Evolutionary conservation across 2,329 filamentous ascomycete genomes (phyloP).

Genomic region (Fusarium sp.): DNA sequence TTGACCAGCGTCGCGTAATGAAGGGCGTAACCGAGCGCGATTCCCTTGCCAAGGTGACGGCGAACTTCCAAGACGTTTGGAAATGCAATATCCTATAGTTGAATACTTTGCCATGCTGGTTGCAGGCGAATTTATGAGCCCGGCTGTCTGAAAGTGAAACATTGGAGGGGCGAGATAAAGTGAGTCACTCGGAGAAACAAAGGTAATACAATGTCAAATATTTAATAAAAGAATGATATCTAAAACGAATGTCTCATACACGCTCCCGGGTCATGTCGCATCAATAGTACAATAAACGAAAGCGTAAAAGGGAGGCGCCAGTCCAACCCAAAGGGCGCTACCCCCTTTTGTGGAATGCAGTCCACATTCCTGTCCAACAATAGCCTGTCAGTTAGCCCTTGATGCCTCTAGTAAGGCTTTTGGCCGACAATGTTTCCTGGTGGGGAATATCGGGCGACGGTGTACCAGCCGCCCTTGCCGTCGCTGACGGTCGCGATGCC

Average conservation of each 20-base stretch:
- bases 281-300: slow-evolving; percentile 18
- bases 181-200: not conserved
- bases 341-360: not conserved
- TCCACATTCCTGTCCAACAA: not conserved
- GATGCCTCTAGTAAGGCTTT: slow-evolving; percentile 40
- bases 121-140: not conserved
- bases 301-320: slow-evolving; percentile 14
- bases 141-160: not conserved
- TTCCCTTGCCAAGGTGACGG: not conserved
- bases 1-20: not conserved
- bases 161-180: not conserved
- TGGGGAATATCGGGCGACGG: slow-evolving; percentile 49
- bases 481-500: slow-evolving; percentile 46
- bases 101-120: not conserved
- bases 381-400: accelerated
- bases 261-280: not conserved
- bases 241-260: not conserved
- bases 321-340: not conserved
- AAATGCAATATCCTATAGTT: not conserved
- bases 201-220: not conserved
- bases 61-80: not conserved
- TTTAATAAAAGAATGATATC: not conserved
- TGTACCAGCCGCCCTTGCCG: slow-evolving; percentile 46
- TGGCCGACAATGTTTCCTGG: slow-evolving; percentile 48
- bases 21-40: not conserved